phyloP scores from a whole-genome alignment of 2,329 filamentous ascomycete genomes.

The Rhinocladiella mackenziei region DNA sequence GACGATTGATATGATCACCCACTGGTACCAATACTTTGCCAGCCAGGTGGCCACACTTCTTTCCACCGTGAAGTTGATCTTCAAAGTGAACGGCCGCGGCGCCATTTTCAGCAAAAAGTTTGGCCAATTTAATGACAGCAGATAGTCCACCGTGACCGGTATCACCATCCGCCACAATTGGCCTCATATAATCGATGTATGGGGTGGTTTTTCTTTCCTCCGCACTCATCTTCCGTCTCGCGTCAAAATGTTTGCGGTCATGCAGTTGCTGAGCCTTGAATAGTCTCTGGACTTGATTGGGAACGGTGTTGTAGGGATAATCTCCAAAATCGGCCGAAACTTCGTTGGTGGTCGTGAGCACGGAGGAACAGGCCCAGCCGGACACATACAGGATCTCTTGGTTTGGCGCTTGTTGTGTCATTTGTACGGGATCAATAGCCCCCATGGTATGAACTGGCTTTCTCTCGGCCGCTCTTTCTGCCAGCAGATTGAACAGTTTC shows the following conservation, averaged over 20 bases:
- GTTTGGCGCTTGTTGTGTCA: conserved; percentile 95
- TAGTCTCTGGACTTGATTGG: conserved; percentile 92
- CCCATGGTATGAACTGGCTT: conserved; percentile 96
- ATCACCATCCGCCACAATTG: conserved; percentile 94
- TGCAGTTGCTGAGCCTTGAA: conserved; percentile 97
- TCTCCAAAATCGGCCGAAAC: conserved; percentile 97
- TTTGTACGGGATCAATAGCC: conserved; percentile 97
- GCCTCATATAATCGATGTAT: conserved; percentile 87
- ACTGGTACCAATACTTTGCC: conserved; percentile 93
- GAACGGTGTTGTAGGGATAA: conserved; percentile 98
- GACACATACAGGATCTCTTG: conserved; percentile 96
- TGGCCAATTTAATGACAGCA: conserved; percentile 90
- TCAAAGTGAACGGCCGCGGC: conserved; percentile 96
- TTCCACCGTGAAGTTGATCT: conserved; percentile 94
- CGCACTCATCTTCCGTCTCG: conserved; percentile 69
- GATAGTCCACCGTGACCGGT: conserved; percentile 90
- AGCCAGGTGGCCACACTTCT: conserved; percentile 95
- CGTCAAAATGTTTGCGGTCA: conserved; percentile 91
- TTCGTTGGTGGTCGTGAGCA: conserved; percentile 91
- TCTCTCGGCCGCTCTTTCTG: conserved; percentile 70
- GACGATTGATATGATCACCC: conserved; percentile 92
- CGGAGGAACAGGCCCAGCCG: conserved; percentile 94
- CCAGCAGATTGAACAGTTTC: conserved; percentile 87
- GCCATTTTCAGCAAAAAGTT: conserved; percentile 95
- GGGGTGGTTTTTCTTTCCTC: conserved; percentile 71